Evolutionary conservation across 257 asterid species (phyloP).

Genomic region (Penstemon eatonii): DNA sequence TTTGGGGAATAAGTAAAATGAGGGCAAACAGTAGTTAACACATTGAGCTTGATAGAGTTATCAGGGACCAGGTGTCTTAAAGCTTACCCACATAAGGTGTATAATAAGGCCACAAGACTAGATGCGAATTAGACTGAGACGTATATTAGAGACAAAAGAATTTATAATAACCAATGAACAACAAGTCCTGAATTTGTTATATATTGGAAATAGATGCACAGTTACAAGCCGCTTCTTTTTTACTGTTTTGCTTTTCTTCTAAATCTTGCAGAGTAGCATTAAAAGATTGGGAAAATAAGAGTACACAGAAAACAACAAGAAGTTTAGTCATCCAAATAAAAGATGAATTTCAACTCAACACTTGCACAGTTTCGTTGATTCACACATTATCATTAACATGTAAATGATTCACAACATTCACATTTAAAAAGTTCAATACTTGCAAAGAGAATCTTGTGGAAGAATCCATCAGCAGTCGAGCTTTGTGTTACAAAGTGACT

Average conservation of each 20-base stretch:
- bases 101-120: neutral
- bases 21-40: no score
- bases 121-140: neutral
- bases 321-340: neutral
- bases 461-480: no score
- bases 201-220: slow-evolving; percentile 6
- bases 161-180: neutral
- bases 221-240: slow-evolving; percentile 76
- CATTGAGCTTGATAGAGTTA: no score
- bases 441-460: no score
- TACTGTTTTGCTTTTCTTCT: slow-evolving; percentile 86
- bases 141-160: no score
- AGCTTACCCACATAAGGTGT: no score
- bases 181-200: neutral
- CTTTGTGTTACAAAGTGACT: no score
- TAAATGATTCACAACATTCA: no score
- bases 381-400: neutral
- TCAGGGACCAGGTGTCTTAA: no score
- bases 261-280: slow-evolving; percentile 58
- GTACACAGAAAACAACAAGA: slow-evolving; percentile 11
- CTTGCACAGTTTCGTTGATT: neutral
- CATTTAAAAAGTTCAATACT: no score
- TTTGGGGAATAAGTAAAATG: no score
- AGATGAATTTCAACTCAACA: slow-evolving; percentile 1
- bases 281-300: neutral